These are phyloP conservation scores for Ailanthus altissimus DNA, from an alignment of 345 rosid species.

Conservation along the genomic window DNA sequence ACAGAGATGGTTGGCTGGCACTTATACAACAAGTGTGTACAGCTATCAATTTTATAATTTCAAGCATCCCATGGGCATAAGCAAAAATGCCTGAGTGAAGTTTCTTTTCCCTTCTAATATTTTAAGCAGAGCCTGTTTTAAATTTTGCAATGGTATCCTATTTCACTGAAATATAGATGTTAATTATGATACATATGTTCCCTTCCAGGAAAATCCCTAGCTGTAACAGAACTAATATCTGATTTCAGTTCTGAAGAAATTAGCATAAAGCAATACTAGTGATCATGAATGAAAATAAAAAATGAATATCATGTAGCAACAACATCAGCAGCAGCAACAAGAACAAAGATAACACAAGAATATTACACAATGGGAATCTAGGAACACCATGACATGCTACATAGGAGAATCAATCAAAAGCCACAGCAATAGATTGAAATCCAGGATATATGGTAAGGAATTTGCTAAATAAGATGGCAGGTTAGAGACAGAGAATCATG, in stretches of 20 bases:
- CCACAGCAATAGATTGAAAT: neutral
- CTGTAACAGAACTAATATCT: neutral
- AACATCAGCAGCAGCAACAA: neutral
- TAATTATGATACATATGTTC: neutral
- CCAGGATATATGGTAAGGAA: neutral
- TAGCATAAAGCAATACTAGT: conserved; percentile 1
- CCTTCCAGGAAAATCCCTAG: neutral
- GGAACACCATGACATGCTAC: neutral
- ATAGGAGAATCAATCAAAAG: neutral
- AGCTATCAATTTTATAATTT: too few relatives aligned
- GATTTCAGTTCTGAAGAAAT: neutral
- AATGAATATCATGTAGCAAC: neutral
- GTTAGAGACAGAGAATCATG: conserved; percentile 10
- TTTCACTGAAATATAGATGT: neutral
- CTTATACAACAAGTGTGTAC: too few relatives aligned
- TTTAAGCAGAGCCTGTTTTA: too few relatives aligned
- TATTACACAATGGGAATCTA: too few relatives aligned
- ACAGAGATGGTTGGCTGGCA: too few relatives aligned
- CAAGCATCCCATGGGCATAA: too few relatives aligned
- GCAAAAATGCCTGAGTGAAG: too few relatives aligned
- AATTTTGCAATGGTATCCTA: neutral
- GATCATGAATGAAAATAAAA: neutral
- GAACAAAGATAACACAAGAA: too few relatives aligned
- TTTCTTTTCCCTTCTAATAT: too few relatives aligned
- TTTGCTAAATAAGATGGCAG: neutral